Evolutionary conservation across 805 yeast species (phyloP).

Genomic region (Naumovozyma dairenensis): DNA sequence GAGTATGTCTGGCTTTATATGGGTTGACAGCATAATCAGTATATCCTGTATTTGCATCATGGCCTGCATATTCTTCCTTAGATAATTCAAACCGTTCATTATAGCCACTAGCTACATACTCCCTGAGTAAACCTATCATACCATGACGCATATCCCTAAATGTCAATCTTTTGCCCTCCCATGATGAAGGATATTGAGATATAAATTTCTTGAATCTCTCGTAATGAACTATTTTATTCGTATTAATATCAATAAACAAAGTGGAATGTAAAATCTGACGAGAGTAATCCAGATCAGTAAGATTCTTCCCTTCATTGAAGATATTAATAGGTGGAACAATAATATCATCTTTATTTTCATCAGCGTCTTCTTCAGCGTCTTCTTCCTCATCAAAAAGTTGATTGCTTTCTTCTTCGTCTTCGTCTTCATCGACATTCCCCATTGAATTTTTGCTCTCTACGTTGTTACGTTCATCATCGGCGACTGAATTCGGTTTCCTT

Average conservation of each 20-base stretch:
- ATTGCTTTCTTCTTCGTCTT: no score
- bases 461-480: no score
- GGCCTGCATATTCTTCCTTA: background rate
- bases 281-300: background rate
- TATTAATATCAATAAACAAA: background rate
- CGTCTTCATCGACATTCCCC: no score
- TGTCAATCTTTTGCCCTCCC: background rate
- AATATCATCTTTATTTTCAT: no score
- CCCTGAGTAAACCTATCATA: background rate
- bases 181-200: background rate
- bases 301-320: background rate
- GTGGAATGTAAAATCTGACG: no score
- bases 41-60: background rate
- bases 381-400: no score
- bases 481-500: no score
- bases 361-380: no score
- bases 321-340: no score
- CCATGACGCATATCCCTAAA: background rate
- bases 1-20: background rate
- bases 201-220: background rate
- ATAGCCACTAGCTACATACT: no score
- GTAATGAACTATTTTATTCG: background rate
- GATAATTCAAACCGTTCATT: background rate
- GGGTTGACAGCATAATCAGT: background rate
- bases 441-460: no score